Percentiles rank a stretch among this genome's conserved stretches.
phyloP scores from a whole-genome alignment of 805 yeast genomes.

The Nakazawaea pomicola region DNA sequence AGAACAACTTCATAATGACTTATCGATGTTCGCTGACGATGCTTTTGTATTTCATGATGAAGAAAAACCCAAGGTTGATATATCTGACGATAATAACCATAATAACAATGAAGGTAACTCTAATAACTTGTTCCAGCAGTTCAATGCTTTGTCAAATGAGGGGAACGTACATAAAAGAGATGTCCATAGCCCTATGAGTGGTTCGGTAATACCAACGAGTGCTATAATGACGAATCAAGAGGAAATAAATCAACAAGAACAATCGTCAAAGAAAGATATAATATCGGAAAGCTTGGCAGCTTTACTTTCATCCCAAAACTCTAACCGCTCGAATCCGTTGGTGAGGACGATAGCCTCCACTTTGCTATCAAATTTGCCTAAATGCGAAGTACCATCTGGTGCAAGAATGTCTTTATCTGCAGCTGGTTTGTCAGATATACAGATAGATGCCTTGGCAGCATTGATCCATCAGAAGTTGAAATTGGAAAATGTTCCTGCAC shows the following conservation, averaged over 20 bases:
- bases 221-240: conserved; percentile 13
- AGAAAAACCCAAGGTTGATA: conserved; percentile 46
- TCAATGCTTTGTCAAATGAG: too few relatives aligned
- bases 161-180: not conserved
- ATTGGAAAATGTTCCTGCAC: conserved; percentile 4
- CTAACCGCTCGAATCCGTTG: not conserved
- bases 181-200: too few relatives aligned
- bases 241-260: conserved; percentile 19
- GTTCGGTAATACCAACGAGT: not conserved
- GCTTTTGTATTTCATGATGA: conserved; percentile 78
- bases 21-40: conserved; percentile 80
- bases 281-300: conserved; percentile 3
- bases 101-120: not conserved
- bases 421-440: conserved; percentile 63
- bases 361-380: conserved; percentile 38
- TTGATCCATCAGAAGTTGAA: conserved; percentile 59
- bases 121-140: not conserved
- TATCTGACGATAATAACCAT: conserved; percentile 18
- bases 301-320: conserved; percentile 1
- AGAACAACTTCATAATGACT: conserved; percentile 53
- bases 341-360: not conserved
- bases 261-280: conserved; percentile 2
- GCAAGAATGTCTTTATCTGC: conserved; percentile 58
- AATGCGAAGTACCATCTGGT: conserved; percentile 68
- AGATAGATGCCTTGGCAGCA: conserved; percentile 68